Base-by-base conservation (phyloP, 768 basidiomycete species). In the Tylopilus rubrobrunneus region DNA sequence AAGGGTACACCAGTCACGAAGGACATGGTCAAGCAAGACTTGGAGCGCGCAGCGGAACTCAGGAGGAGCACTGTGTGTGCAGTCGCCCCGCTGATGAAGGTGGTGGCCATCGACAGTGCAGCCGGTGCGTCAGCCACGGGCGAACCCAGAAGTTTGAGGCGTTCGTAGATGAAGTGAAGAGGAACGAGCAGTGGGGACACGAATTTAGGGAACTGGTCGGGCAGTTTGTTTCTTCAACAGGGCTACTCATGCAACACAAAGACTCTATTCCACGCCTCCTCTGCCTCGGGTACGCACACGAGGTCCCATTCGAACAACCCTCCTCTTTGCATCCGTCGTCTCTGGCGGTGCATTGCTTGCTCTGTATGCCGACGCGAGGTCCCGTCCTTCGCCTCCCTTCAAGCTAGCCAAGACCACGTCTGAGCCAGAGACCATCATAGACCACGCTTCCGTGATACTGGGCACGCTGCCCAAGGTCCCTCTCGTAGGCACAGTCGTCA, bases 361-460 rank as follows among this genome's bases (percentile, higher is more conserved):
- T 37, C 37, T 67, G 3, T 67, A 68, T 44, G 37, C 56, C 27
- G 66, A 67, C 19, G 66, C 67, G n/a, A 64, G 39, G 45, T 60
- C 65, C 19, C 65, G 62, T 43, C 62, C 64, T 4, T 25, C 56
- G 1, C 58, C 60, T 12, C 67, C 67, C 14, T 59, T 62, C 52
- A 39, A 48, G 46, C 34, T 62, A 10, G 49, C 40, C 15, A 33
- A 37, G 21, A 23, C 49, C 42, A n/a, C 15, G 27, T 14, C 52
- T 10, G 21, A 28, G 36, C 43, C 47, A 8, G 29, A 45, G 3
- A 60, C 74, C 0, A 72, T 97, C 12, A 87, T 96, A 28, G 89
- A 95, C 62, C 71, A 80, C 53, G 82, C 91, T 1, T 90, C 92
- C 0, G 67, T 70, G 44, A 70, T 94, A 25, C 75, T 31, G 7